phyloP scores from a whole-genome alignment of 306 rosid species.

The Mimosa pudica region DNA sequence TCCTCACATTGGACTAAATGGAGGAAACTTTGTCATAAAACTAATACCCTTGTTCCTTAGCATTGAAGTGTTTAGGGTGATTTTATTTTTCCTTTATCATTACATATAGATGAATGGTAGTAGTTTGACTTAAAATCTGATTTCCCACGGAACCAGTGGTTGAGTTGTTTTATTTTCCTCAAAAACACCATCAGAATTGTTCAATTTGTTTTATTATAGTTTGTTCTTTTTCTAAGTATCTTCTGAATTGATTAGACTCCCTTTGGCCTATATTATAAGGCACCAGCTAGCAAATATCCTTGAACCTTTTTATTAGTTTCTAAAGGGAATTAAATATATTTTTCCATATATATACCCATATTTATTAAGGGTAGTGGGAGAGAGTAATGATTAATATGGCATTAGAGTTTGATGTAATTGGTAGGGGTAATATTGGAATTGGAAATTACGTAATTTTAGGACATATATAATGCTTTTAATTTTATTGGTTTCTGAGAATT shows the following conservation, averaged over 20 bases:
- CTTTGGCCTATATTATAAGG: no score
- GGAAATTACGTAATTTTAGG: no score
- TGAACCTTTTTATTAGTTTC: no score
- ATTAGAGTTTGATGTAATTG: no score
- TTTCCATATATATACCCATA: no score
- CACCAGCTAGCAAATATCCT: no score
- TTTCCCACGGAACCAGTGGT: slow-evolving; percentile 21
- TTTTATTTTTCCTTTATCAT: not conserved
- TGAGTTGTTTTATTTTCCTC: slow-evolving; percentile 7
- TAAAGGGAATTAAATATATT: no score
- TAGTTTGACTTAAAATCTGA: not conserved
- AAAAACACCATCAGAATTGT: not conserved
- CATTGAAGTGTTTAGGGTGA: slow-evolving; percentile 11
- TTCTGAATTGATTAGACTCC: not conserved
- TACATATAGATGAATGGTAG: not conserved
- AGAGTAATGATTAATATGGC: no score
- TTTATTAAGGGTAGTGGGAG: no score
- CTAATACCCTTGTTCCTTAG: slow-evolving; percentile 3
- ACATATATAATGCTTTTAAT: no score
- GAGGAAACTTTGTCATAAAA: slow-evolving; percentile 15
- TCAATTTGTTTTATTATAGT: not conserved
- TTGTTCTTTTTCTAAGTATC: not conserved
- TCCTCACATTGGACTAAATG: not conserved
- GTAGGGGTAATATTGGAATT: no score
- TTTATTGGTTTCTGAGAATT: no score